Conservation (phyloP, 108 stramenopile genomes). For the Skeletonema potamos region DNA sequence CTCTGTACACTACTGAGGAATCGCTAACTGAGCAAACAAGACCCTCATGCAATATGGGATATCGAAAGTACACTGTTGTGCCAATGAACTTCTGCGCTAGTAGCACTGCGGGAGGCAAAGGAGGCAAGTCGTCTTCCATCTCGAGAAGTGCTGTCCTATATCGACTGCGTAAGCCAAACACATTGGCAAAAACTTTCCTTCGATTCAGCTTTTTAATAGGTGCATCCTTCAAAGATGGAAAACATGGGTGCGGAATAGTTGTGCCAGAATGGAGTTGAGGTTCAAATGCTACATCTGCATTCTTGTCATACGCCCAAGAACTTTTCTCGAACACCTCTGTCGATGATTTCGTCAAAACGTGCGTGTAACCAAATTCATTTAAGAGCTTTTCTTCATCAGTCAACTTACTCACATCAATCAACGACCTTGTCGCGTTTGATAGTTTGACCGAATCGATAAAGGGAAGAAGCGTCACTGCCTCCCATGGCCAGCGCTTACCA, state of each 20-base stretch:
- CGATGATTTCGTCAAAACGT: conserved; percentile 46
- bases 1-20: conserved; percentile 52
- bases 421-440: conserved; percentile 51
- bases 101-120: conserved; percentile 51
- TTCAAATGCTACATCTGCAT: conserved; percentile 48
- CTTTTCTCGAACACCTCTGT: conserved; percentile 41
- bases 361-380: conserved; percentile 58
- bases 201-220: conserved; percentile 59
- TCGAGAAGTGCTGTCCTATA: conserved; percentile 81
- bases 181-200: conserved; percentile 63
- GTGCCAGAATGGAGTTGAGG: conserved; percentile 61
- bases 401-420: conserved; percentile 55
- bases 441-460: conserved; percentile 94
- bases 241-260: conserved; percentile 62
- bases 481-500: conserved; percentile 96
- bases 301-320: conserved; percentile 37
- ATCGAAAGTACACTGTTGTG: conserved; percentile 74
- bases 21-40: conserved; percentile 82
- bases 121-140: conserved; percentile 59
- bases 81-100: conserved; percentile 80
- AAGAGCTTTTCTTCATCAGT: conserved; percentile 65
- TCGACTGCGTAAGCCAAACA: conserved; percentile 71
- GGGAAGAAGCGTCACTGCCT: conserved; percentile 95
- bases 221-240: conserved; percentile 77
- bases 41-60: conserved; percentile 79